These are phyloP conservation scores for Citrullus amarus DNA, from an alignment of 306 rosid genomes.

Conservation along the genomic window DNA sequence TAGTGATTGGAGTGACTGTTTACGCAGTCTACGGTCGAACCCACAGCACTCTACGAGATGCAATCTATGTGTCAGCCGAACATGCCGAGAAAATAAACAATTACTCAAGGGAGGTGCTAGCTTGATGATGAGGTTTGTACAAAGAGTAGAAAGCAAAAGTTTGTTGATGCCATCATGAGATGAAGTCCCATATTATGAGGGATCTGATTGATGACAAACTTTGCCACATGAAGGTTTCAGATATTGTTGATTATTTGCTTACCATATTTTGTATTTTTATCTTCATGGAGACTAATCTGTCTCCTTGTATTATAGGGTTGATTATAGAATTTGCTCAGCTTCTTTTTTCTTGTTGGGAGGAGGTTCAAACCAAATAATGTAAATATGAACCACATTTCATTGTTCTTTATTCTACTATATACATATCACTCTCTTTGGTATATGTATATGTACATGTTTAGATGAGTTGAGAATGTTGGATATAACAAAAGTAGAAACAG, in stretches of 20 bases:
- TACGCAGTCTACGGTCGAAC: slow-evolving; percentile 64
- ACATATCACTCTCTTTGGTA: neutral
- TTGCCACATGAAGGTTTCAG: neutral
- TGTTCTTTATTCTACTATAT: neutral
- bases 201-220: neutral
- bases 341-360: neutral
- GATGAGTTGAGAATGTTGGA: neutral
- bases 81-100: slow-evolving; percentile 27
- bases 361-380: neutral
- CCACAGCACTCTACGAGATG: slow-evolving; percentile 55
- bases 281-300: slow-evolving; percentile 1
- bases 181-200: neutral
- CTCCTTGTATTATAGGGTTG: slow-evolving; percentile 12
- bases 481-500: neutral
- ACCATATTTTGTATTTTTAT: neutral
- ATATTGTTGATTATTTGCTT: neutral
- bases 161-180: neutral
- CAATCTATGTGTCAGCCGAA: slow-evolving; percentile 42
- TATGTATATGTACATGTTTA: neutral
- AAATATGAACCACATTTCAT: neutral
- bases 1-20: slow-evolving; percentile 44
- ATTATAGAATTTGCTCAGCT: neutral
- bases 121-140: slow-evolving; percentile 7
- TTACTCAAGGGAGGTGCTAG: slow-evolving; percentile 22
- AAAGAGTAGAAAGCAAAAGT: neutral